Conservation (phyloP, 2,329 filamentous ascomycete genomes). For the Dactylellina leptospora region DNA sequence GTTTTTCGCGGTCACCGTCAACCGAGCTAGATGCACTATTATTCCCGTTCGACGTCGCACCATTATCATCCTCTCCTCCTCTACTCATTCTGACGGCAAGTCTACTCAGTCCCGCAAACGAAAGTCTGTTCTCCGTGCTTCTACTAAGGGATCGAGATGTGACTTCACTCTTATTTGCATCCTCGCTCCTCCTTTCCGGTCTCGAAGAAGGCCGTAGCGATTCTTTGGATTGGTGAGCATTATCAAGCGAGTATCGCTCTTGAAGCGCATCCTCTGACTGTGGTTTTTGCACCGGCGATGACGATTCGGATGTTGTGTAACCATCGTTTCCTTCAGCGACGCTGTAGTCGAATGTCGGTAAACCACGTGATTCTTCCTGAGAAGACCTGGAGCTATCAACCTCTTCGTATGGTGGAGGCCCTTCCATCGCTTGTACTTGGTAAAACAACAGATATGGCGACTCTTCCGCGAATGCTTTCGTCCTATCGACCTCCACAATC, state of each 20-base stretch:
- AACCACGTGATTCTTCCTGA: conserved; percentile 33
- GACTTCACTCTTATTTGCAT: neutral
- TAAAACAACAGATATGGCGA: conserved; percentile 96
- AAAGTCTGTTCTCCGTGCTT: conserved; percentile 42
- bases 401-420: conserved; percentile 39
- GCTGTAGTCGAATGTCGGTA: conserved; percentile 50
- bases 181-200: conserved; percentile 37
- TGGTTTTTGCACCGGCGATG: conserved; percentile 41
- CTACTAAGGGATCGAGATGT: conserved; percentile 37
- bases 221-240: conserved; percentile 33
- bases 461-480: conserved; percentile 79
- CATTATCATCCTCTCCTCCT: conserved; percentile 33
- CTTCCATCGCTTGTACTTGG: conserved; percentile 86
- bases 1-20: conserved; percentile 41
- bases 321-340: conserved; percentile 34
- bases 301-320: conserved; percentile 38
- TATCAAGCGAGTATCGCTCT: conserved; percentile 37
- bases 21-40: conserved; percentile 31
- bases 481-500: conserved; percentile 79
- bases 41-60: conserved; percentile 16
- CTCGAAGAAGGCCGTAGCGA: conserved; percentile 48
- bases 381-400: conserved; percentile 48
- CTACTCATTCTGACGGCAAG: conserved; percentile 42
- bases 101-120: conserved; percentile 41
- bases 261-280: conserved; percentile 27